Conservation (phyloP, 345 rosid genomes). For the Chamaenerion angustifolium region DNA sequence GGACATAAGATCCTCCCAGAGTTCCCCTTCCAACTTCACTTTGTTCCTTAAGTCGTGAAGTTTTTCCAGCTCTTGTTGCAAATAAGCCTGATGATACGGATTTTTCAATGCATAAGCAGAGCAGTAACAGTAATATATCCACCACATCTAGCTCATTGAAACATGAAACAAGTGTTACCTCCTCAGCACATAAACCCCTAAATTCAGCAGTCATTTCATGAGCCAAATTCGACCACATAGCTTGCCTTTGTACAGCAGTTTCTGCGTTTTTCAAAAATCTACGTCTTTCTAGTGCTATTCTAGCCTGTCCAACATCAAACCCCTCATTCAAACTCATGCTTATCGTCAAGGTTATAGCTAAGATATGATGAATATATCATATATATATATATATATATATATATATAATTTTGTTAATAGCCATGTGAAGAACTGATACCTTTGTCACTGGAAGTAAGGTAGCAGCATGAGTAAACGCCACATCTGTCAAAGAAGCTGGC, state of each 20-base stretch:
- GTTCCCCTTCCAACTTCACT: conserved; percentile 94
- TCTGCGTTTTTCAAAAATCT: conserved; percentile 88
- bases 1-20: conserved; percentile 96
- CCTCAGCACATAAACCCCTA: conserved; percentile 99
- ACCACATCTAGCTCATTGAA: not conserved
- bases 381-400: no score
- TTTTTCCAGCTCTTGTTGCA: conserved; percentile 97
- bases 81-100: conserved; percentile 66
- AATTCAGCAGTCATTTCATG: conserved; percentile 99
- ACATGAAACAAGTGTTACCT: conserved; percentile 33
- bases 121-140: not conserved
- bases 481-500: conserved; percentile 93
- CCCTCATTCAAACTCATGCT: conserved; percentile 6
- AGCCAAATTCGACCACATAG: conserved; percentile 98
- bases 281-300: conserved; percentile 96
- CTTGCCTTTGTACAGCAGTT: conserved; percentile 86
- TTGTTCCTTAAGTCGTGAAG: conserved; percentile 87
- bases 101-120: conserved; percentile 10
- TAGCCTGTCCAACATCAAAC: conserved; percentile 42
- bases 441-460: conserved; percentile 94
- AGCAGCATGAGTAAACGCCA: conserved; percentile 96
- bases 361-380: no score
- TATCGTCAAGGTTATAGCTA: no score
- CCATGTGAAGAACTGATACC: conserved; percentile 19
- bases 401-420: no score